Conservation (phyloP, 345 rosid species). For the Sisymbrium altissimum region DNA sequence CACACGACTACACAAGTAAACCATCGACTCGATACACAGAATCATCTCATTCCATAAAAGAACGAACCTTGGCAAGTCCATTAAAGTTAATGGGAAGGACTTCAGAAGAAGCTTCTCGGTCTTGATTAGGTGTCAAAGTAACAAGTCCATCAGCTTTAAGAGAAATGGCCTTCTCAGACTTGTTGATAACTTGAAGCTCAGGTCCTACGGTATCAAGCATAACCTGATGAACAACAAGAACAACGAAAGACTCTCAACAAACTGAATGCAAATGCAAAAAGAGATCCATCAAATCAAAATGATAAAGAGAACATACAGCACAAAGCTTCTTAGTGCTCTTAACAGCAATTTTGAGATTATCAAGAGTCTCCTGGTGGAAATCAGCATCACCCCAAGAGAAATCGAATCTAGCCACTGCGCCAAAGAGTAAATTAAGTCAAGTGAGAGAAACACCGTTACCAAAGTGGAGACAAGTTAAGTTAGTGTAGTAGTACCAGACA, state of each 20-base stretch:
- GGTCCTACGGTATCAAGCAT: slow-evolving; percentile 97
- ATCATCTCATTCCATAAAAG: background rate
- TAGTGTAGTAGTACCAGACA: slow-evolving; percentile 61
- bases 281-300: background rate
- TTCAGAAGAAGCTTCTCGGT: slow-evolving; percentile 76
- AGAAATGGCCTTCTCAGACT: slow-evolving; percentile 63
- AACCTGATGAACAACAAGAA: slow-evolving; percentile 44
- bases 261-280: background rate
- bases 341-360: slow-evolving; percentile 71
- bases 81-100: slow-evolving; percentile 87
- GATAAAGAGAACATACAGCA: slow-evolving; percentile 49
- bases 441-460: background rate
- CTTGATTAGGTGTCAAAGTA: slow-evolving; percentile 73
- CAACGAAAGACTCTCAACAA: background rate
- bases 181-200: slow-evolving; percentile 88
- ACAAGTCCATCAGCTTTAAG: slow-evolving; percentile 73
- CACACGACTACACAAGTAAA: background rate
- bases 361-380: slow-evolving; percentile 85
- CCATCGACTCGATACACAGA: background rate
- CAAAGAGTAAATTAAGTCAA: background rate
- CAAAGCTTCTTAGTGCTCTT: slow-evolving; percentile 85
- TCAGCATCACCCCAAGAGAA: slow-evolving; percentile 82
- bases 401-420: slow-evolving; percentile 84
- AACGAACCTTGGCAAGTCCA: slow-evolving; percentile 76
- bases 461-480: background rate